Evolutionary conservation across 2,329 filamentous ascomycete species (phyloP), one percentile per base, ranked within the genome.

Genomic region (Allantophomopsis lycopodina): DNA sequence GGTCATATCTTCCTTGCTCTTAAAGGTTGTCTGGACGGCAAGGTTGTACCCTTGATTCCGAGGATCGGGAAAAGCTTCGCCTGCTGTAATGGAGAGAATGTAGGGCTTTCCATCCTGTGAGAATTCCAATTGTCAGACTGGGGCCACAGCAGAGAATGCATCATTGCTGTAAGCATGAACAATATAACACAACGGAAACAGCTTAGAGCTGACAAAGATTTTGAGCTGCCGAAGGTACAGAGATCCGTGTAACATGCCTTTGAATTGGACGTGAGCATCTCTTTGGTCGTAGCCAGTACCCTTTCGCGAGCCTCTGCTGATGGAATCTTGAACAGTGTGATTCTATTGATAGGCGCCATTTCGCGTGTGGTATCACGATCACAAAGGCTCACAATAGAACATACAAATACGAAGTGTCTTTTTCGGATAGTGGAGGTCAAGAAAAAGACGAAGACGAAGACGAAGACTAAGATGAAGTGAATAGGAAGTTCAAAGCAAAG

Each of bases 61-160:
- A 2, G 64, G 58, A 42, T 74, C 67, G 13, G 63, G 57, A 41
- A 67, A 52, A 2, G 67, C 62, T 14, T 57, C 51, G n/a, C 62
- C 63, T 2, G 65, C 70, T 20, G 64, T 57, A 15, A 66, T 59
- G 33, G 60, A 55, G 39, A 69, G 49, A 39, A 77, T 73, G 51
- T 77, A 77, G 11, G 66, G 66, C 46, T 72, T 67, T 35, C 69
- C 71, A 45, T 74, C 65, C 72, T 76, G 23, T 7, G 12, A 7
- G 15, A 18, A 40, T 18, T 18, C 7, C 12, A 7, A 28, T 10
- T 15, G 20, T 15, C 32, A 18, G 14, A 15, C 13, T 13, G 32
- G 7, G 14, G 13, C 14, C 13, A 18, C 2, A 34, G 14, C 14
- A 18, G 16, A 18, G 32, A 18, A 13, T 18, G 37, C 13, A 15